Evolutionary conservation across 192 early-diverging fungal species (phyloP).

Genomic region (Coemansia sp.): DNA sequence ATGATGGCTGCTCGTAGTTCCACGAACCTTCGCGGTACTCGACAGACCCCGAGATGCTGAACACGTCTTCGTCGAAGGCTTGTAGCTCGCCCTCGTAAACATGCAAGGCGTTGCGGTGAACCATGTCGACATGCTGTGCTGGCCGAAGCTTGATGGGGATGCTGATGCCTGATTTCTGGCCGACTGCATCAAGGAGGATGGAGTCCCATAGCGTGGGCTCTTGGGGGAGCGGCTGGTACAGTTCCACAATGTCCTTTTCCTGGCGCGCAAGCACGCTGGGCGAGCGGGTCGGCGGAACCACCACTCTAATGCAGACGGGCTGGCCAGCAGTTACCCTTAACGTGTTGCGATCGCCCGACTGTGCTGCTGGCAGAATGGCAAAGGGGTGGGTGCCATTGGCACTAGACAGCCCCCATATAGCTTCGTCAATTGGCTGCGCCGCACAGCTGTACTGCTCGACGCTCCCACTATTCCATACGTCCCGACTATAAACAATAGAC

Average conservation of each 20-base stretch:
- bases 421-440: constrained; percentile 5
- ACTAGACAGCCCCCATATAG: not conserved
- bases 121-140: constrained; percentile 9
- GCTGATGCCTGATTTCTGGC: constrained; percentile 5
- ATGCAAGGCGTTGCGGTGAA: constrained; percentile 12
- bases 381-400: constrained; percentile 8
- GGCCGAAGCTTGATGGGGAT: constrained; percentile 4
- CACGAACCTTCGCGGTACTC: constrained; percentile 20
- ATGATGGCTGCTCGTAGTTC: constrained; percentile 18
- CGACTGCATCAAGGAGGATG: constrained; percentile 17
- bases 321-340: constrained; percentile 11
- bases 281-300: not conserved
- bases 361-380: constrained; percentile 7
- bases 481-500: not conserved
- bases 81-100: constrained; percentile 21
- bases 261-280: not conserved
- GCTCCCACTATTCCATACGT: not conserved
- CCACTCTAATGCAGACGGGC: constrained; percentile 15
- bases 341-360: not conserved
- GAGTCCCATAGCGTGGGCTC: constrained; percentile 18
- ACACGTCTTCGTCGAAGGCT: constrained; percentile 11
- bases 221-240: constrained; percentile 11
- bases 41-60: constrained; percentile 2
- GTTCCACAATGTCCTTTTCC: constrained; percentile 3
- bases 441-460: constrained; percentile 12